These are phyloP conservation scores for Theileria sp. DNA, from an alignment of 169 alveolate genomes.

Conservation along the genomic window DNA sequence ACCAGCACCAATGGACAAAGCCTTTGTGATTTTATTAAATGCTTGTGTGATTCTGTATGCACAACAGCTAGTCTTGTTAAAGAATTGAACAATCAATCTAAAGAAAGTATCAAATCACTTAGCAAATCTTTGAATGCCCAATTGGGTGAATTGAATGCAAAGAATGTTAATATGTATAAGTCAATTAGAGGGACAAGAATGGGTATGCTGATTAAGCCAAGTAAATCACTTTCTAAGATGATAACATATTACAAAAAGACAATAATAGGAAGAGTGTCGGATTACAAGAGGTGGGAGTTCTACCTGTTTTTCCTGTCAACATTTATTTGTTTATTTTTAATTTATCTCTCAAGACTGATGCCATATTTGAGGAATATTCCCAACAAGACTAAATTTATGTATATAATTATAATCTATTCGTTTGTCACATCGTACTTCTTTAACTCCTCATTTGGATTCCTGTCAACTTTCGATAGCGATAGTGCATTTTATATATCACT, in stretches of 20 bases:
- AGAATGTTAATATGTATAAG: neutral
- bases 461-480: constrained; percentile 6
- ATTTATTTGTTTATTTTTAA: neutral
- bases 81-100: neutral
- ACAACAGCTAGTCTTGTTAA: neutral
- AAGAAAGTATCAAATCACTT: neutral
- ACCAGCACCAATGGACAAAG: neutral
- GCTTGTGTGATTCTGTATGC: neutral
- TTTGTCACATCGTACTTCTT: constrained; percentile 9
- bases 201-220: constrained; percentile 16
- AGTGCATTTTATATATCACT: neutral
- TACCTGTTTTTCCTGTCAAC: neutral
- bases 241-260: constrained; percentile 13
- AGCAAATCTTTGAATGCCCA: neutral
- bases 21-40: neutral
- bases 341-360: neutral
- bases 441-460: constrained; percentile 17
- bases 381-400: constrained; percentile 2
- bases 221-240: constrained; percentile 7
- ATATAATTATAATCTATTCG: neutral
- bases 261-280: constrained; percentile 3
- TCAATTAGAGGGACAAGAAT: constrained; percentile 13
- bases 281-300: constrained; percentile 13
- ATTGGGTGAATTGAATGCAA: neutral
- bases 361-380: constrained; percentile 26